Conservation (phyloP, 1,139 yeast species). For the Nakaseomyces nivariensis region DNA sequence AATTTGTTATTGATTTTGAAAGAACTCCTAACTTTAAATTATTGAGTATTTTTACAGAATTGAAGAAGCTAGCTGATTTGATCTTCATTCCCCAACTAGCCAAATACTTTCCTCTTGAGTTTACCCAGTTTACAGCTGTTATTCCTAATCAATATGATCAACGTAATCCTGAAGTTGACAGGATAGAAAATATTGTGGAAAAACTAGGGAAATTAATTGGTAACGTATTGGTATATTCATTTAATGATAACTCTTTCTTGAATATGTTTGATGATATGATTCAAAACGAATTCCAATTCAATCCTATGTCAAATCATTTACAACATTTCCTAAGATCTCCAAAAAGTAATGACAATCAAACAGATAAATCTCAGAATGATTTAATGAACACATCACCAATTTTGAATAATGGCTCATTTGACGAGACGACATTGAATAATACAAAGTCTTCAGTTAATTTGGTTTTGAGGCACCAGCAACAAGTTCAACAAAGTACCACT, state of each 20-base stretch:
- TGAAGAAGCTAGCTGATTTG: conserved; percentile 23
- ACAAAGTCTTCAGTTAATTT: conserved; percentile 18
- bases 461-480: conserved; percentile 10
- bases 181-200: conserved; percentile 11
- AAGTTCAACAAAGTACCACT: background rate
- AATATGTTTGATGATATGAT: conserved; percentile 20
- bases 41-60: conserved; percentile 25
- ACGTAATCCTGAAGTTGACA: conserved; percentile 4
- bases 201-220: conserved; percentile 23
- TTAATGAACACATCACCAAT: conserved; percentile 3
- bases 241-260: conserved; percentile 26
- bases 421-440: conserved; percentile 6
- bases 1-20: conserved; percentile 31
- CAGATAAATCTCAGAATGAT: background rate
- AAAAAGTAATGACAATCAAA: background rate
- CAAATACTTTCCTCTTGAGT: conserved; percentile 15
- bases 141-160: conserved; percentile 3
- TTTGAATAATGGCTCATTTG: conserved; percentile 10
- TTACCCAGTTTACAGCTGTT: conserved; percentile 9
- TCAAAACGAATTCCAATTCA: conserved; percentile 12
- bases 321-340: conserved; percentile 1
- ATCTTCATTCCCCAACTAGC: conserved; percentile 23
- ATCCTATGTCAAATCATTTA: conserved; percentile 1
- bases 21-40: conserved; percentile 28
- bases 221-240: conserved; percentile 24